Percentiles rank a stretch among this genome's conserved stretches.
These are phyloP conservation scores for Elongisporangium prolatum DNA, from an alignment of 352 stramenopile genomes.

Conservation along the genomic window DNA sequence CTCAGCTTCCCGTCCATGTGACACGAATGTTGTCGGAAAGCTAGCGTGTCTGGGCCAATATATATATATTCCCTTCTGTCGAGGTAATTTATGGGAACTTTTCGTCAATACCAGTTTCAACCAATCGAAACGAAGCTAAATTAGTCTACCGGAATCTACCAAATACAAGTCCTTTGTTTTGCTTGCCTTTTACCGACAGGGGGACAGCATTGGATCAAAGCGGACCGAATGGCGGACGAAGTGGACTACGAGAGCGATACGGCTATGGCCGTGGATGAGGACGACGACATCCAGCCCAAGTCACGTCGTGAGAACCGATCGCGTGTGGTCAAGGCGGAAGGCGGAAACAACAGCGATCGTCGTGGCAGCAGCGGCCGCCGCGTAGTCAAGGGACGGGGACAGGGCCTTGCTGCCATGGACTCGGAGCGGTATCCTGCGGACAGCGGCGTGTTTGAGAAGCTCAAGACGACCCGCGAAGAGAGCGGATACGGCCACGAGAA, in stretches of 20 bases:
- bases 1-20: no score
- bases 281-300: constrained; percentile 29
- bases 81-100: constrained; percentile 8
- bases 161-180: not conserved
- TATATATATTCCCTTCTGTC: no score
- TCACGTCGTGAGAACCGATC: not conserved
- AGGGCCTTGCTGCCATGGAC: constrained; percentile 66
- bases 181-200: no score
- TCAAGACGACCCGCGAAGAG: constrained; percentile 16
- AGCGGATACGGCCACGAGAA: constrained; percentile 32
- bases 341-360: not conserved
- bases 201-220: not conserved
- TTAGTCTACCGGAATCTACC: no score
- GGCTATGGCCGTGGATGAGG: constrained; percentile 78
- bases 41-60: no score
- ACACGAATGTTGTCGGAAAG: no score
- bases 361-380: constrained; percentile 13
- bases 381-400: constrained; percentile 70
- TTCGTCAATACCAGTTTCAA: not conserved
- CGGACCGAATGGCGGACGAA: constrained; percentile 63
- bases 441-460: constrained; percentile 80
- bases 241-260: constrained; percentile 87
- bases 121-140: not conserved
- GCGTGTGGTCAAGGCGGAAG: not conserved
- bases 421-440: constrained; percentile 60